Percentiles rank a stretch among this genome's conserved stretches.
These are phyloP conservation scores for Geotrichum carabidarum DNA, from an alignment of 1,139 yeast species.

Conservation along the genomic window DNA sequence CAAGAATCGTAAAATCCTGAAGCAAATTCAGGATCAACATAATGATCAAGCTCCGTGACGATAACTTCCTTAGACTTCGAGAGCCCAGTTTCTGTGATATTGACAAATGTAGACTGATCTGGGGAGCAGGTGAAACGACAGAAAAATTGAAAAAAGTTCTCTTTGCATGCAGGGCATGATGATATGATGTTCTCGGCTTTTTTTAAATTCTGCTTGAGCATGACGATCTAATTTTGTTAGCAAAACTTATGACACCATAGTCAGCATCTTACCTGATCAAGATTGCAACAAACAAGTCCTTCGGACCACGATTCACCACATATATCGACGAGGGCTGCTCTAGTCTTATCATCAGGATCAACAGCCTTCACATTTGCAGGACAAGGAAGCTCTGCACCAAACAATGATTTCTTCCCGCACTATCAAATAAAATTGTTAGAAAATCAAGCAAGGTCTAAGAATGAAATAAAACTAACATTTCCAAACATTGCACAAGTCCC, in stretches of 20 bases:
- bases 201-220: constrained; percentile 52
- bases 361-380: constrained; percentile 51
- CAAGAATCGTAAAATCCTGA: constrained; percentile 71
- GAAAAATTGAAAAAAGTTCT: constrained; percentile 77
- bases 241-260: background rate
- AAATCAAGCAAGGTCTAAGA: background rate
- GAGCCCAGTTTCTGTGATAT: constrained; percentile 52
- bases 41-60: constrained; percentile 68
- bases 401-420: constrained; percentile 78
- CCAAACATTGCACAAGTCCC: constrained; percentile 52
- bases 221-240: constrained; percentile 23
- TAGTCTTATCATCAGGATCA: constrained; percentile 45
- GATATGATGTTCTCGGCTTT: constrained; percentile 76
- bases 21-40: constrained; percentile 57
- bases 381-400: constrained; percentile 79
- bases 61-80: constrained; percentile 56
- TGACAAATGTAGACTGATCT: constrained; percentile 67
- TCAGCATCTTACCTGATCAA: constrained; percentile 42
- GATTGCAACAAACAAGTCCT: constrained; percentile 50
- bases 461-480: constrained; percentile 26
- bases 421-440: constrained; percentile 12
- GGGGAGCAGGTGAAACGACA: constrained; percentile 92
- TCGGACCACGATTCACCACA: constrained; percentile 68
- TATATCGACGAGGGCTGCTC: constrained; percentile 47
- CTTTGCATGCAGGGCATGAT: constrained; percentile 91